Evolutionary conservation across 1,284 basidiomycete species (phyloP).

Genomic region (Cryptococcus depauperatus): DNA sequence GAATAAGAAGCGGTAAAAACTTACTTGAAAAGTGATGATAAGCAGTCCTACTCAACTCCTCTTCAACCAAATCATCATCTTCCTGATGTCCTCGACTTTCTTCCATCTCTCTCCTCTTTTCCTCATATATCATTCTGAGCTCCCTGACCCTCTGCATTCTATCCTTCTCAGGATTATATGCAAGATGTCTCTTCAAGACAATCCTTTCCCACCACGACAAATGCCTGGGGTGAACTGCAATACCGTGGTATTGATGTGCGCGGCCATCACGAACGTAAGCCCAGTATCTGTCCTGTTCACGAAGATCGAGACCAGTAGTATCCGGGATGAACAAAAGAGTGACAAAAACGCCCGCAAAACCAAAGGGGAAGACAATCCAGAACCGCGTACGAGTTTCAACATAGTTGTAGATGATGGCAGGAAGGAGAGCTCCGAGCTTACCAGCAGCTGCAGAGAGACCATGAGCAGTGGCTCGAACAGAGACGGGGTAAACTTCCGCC

Average conservation of each 20-base stretch:
- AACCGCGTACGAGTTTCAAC: conserved; percentile 46
- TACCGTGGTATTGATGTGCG: conserved; percentile 50
- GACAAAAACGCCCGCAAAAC: conserved; percentile 47
- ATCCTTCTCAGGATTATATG: conserved; percentile 51
- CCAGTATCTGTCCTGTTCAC: conserved; percentile 54
- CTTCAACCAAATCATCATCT: conserved; percentile 26
- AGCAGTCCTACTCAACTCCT: conserved; percentile 18
- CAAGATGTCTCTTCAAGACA: conserved; percentile 48
- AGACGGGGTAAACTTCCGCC: conserved; percentile 50
- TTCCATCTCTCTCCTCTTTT: conserved; percentile 19
- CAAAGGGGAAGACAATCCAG: conserved; percentile 53
- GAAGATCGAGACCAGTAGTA: conserved; percentile 52
- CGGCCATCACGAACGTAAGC: conserved; percentile 48
- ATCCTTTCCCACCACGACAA: conserved; percentile 48
- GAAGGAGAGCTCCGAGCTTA: conserved; percentile 49
- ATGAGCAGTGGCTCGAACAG: conserved; percentile 48
- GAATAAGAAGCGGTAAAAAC: not conserved
- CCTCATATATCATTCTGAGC: conserved; percentile 46
- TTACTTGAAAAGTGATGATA: conserved; percentile 23
- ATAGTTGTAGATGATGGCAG: conserved; percentile 45
- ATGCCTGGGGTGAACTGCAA: conserved; percentile 52
- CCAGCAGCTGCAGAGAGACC: conserved; percentile 48
- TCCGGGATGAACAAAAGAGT: conserved; percentile 50
- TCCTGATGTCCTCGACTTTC: conserved; percentile 15
- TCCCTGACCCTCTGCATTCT: conserved; percentile 48